Base-by-base conservation (phyloP, 441 rosid species). In the Euphorbia celastroides region DNA sequence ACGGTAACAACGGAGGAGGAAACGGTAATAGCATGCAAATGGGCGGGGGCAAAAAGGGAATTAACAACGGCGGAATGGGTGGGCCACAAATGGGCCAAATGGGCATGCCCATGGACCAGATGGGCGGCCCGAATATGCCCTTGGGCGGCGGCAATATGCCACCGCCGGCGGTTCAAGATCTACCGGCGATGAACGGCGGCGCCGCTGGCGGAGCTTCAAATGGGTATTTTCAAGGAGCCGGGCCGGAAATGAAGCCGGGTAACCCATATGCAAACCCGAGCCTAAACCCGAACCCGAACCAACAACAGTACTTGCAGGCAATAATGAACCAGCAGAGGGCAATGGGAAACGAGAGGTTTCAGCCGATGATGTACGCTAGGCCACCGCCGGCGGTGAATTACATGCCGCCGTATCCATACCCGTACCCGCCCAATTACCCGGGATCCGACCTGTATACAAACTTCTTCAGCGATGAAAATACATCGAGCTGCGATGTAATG, bases 291-390 rank as follows among this genome's bases (percentile, higher is more conserved):
- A 81, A 81, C 13, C 86, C 79, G 0, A 84, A 82, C 6, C 90
- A 79, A 1, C 91, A 84, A 38, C 90, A 86, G 46, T 84, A 83
- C 73, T 34, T 88, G 69, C 84, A 92, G 0, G 90, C 89, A 0
- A 48, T 90, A 77, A 86, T 86, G 93, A 88, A 85, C 82, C 98
- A 92, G 70, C 93, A 87, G 62, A 81, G 90, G 11, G 83, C 90
- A 10, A 80, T 82, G 81, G 84, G 79, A 0, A 86, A 81, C n/a
- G 93, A 89, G 62, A 81, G 98, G 76, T 88, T 85, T 80, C 98
- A 92, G 67, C 98, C 82, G 32, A 77, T 92, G 96, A 92, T 92
- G 95, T 90, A 92, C 19, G 95, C 95, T 8, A 81, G 92, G 72
- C 98, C 90, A 28, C 93, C 95, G 0, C 81, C 96, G 0, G 95